A percentile compares a stretch with the other conserved stretches of the same genome.
phyloP scores from a whole-genome alignment of 305 asterid species.

The Solanum hybrid region DNA sequence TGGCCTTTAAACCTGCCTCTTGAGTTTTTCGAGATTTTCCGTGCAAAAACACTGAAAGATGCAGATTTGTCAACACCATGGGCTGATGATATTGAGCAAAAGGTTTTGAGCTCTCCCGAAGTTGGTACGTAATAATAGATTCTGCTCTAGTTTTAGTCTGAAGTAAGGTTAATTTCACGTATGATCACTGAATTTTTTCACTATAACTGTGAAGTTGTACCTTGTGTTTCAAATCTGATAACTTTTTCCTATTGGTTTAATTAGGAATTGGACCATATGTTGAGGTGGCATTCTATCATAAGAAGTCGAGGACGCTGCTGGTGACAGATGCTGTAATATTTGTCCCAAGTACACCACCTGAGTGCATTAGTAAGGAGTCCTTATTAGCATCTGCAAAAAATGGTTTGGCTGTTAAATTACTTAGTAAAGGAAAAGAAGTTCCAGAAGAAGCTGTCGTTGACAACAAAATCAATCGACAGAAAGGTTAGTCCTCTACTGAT shows the following conservation, averaged over 20 bases:
- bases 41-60: slow-evolving; percentile 53
- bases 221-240: neutral
- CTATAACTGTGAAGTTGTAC: neutral
- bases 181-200: neutral
- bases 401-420: slow-evolving; percentile 87
- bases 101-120: slow-evolving; percentile 89
- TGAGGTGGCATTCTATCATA: slow-evolving; percentile 95
- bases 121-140: slow-evolving; percentile 38
- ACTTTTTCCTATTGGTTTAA: neutral
- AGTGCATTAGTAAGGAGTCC: slow-evolving; percentile 78
- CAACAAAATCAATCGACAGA: slow-evolving; percentile 54
- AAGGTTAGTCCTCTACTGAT: slow-evolving; percentile 33
- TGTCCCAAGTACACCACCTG: slow-evolving; percentile 80
- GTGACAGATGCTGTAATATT: slow-evolving; percentile 94
- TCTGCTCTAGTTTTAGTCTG: neutral
- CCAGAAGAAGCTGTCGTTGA: slow-evolving; percentile 74
- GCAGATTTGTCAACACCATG: slow-evolving; percentile 65
- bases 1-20: slow-evolving; percentile 92
- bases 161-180: neutral
- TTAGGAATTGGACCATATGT: slow-evolving; percentile 94
- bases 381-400: slow-evolving; percentile 70
- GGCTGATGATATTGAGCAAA: slow-evolving; percentile 84
- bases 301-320: slow-evolving; percentile 61
- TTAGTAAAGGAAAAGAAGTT: slow-evolving; percentile 84
- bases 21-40: slow-evolving; percentile 84